Evolutionary conservation across 2,329 filamentous ascomycete species (phyloP).

Genomic region (Colletotrichum sp.): DNA sequence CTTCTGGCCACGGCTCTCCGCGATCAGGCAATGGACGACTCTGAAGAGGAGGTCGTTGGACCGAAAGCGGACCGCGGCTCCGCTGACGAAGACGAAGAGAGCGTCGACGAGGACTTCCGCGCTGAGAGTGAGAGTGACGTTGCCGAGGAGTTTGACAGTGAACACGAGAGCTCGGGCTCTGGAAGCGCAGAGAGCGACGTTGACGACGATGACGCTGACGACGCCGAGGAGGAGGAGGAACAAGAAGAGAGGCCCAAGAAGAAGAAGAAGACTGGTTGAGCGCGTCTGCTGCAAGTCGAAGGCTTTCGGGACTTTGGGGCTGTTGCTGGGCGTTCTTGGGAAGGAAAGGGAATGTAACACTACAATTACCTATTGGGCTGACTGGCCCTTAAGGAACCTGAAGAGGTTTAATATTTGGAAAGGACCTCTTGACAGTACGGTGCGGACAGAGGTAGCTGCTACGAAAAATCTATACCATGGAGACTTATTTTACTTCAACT

Average conservation of each 20-base stretch:
- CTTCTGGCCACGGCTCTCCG: constrained; percentile 80
- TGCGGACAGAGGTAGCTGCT: background rate
- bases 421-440: background rate
- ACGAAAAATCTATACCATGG: background rate
- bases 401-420: constrained; percentile 8
- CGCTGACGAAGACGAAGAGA: constrained; percentile 95
- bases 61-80: constrained; percentile 80
- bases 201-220: constrained; percentile 52
- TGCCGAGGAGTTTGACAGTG: constrained; percentile 93
- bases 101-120: constrained; percentile 93
- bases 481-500: background rate
- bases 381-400: background rate
- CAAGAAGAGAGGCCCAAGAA: constrained; percentile 53
- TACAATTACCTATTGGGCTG: background rate
- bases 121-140: constrained; percentile 93
- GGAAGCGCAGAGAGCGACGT: constrained; percentile 65
- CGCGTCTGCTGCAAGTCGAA: background rate
- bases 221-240: constrained; percentile 43
- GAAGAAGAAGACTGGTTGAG: constrained; percentile 46
- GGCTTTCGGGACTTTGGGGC: background rate
- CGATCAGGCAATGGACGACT: constrained; percentile 81
- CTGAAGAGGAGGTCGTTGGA: constrained; percentile 79
- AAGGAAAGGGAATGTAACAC: constrained; percentile 7
- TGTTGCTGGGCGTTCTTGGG: constrained; percentile 1
- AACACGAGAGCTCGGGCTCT: constrained; percentile 82